Conservation (phyloP, 495 filamentous ascomycete species). For the Neurospora africana region DNA sequence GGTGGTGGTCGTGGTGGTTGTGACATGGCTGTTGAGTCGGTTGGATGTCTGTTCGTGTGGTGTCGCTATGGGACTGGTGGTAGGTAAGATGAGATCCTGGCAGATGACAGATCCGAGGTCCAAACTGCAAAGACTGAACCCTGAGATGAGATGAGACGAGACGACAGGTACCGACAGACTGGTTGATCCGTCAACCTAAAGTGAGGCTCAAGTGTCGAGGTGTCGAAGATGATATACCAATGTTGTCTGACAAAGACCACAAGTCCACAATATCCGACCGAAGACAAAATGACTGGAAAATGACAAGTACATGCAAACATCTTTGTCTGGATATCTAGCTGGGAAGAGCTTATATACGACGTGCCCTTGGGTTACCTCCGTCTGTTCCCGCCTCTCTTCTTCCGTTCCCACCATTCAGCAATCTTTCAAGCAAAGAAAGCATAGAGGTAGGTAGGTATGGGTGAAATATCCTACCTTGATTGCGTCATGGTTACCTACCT, state of each 20-base stretch:
- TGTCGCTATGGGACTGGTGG: background rate
- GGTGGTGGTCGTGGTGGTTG: background rate
- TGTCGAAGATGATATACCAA: background rate
- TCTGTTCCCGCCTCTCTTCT: background rate
- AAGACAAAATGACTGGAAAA: background rate
- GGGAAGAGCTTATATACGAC: background rate
- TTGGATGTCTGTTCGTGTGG: background rate
- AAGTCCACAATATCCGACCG: background rate
- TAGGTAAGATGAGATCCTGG: background rate
- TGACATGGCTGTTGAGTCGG: background rate
- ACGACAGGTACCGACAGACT: background rate
- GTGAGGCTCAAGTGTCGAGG: background rate
- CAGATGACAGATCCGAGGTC: background rate
- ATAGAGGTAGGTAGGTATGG: too few species aligned
- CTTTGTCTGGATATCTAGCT: too few species aligned
- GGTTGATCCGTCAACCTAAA: background rate
- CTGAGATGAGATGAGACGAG: background rate
- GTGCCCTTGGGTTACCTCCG: background rate
- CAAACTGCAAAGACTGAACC: background rate
- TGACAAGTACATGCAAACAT: background rate
- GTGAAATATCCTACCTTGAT: background rate
- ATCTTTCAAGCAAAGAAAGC: background rate
- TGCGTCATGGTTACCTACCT: background rate
- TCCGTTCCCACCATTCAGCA: background rate
- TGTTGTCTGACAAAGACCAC: background rate